Conservation (phyloP, 2,329 filamentous ascomycete genomes). For the Hypoxylon sp. region DNA sequence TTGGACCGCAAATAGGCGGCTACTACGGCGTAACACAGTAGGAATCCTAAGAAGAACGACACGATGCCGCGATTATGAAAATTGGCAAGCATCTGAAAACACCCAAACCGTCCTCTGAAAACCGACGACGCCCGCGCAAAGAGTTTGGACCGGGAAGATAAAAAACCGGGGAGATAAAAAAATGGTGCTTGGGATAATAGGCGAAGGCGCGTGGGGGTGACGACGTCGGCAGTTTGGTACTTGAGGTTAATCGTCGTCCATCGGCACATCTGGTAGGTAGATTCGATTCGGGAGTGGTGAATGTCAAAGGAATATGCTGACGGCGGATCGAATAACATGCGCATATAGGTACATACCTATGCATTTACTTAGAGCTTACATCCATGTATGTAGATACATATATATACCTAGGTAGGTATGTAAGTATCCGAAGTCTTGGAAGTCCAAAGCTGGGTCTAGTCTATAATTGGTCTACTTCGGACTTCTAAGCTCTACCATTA, state of each 20-base stretch:
- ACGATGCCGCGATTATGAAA: conserved; percentile 40
- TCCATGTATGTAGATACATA: background rate
- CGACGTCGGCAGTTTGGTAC: background rate
- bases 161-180: background rate
- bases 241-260: conserved; percentile 10
- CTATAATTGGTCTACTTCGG: background rate
- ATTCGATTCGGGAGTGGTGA: background rate
- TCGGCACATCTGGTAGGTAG: background rate
- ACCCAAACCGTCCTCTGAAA: background rate
- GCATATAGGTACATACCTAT: background rate
- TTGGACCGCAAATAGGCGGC: conserved; percentile 43
- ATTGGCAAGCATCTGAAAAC: conserved; percentile 36
- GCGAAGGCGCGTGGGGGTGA: background rate
- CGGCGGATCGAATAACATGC: background rate
- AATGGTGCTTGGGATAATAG: background rate
- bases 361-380: background rate
- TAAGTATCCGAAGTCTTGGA: conserved; percentile 4
- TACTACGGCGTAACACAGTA: conserved; percentile 43
- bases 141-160: background rate
- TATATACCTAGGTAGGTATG: background rate
- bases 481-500: too few relatives aligned
- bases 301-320: background rate
- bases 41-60: conserved; percentile 45
- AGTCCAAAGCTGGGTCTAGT: conserved; percentile 8
- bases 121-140: background rate